Evolutionary conservation across 805 yeast genomes (phyloP), one percentile per base, ranked within the genome.

Genomic region (Cephaloascus albidus): DNA sequence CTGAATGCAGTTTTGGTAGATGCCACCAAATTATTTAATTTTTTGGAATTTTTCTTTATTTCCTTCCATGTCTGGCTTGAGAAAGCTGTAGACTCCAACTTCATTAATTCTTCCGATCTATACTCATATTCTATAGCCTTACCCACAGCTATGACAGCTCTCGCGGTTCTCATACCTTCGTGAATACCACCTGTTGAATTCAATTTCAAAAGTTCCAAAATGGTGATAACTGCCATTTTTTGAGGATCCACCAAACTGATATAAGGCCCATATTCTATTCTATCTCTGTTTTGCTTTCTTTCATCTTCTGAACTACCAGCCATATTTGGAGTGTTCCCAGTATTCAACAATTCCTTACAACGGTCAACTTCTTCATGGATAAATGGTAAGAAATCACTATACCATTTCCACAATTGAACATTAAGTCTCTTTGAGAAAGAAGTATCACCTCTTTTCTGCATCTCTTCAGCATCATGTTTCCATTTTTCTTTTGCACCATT

Each of bases 401-500:
- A 81, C 98, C 98, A 93, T 43, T 76, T 74, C 76, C 87, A 93
- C 32, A 93, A 61, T 47, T 79, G 78, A 1, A 78, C 80, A 42
- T 87, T 88, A 32, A 89, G 63, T 10, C 76, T 72, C 42, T 76
- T 74, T 36, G 76, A 73, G 31, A 78, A 57, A 3, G 76, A 56
- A 39, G 74, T 52, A 10, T 70, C 76, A 18, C 86, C 86, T 46
- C 81, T 69, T 36, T 70, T 67, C 42, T 68, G 66, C 52, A 78
- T 69, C 39, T 74, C 78, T 49, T 86, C 94, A 48, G 75, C 82
- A 45, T 81, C 89, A 48, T 79, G 81, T 54, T 77, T 81, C 98
- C 98, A 90, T 56, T 85, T 82, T 51, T 81, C 86, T 45, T 75
- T 77, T 1, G 97, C 95, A 1, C 90, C 89, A 45, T 84, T 89